These are phyloP conservation scores for Leishmania mexicana DNA, from an alignment of 208 protist species.

Conservation along the genomic window DNA sequence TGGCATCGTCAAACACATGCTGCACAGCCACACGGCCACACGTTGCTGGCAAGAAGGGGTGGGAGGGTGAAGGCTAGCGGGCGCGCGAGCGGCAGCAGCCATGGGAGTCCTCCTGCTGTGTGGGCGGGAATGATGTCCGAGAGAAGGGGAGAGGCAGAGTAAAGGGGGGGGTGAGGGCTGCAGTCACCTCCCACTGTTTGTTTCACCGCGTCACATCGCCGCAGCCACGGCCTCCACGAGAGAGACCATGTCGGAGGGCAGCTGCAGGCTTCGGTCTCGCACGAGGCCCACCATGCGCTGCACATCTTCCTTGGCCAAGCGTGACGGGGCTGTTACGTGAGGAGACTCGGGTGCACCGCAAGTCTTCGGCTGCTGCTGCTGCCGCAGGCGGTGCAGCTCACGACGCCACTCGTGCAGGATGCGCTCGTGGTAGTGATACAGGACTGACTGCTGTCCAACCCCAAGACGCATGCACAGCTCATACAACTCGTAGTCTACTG, in stretches of 20 bases:
- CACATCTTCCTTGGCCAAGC: constrained; percentile 44
- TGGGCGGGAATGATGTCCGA: background rate
- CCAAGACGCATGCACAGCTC: constrained; percentile 71
- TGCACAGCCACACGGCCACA: background rate
- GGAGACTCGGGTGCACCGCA: background rate
- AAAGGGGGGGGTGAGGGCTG: background rate
- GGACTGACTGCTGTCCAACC: constrained; percentile 40
- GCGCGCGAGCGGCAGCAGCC: background rate
- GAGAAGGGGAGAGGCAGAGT: constrained; percentile 4
- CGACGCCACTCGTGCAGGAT: constrained; percentile 71
- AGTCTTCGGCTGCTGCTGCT: constrained; percentile 5
- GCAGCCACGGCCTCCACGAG: constrained; percentile 63
- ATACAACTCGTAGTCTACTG: constrained; percentile 86
- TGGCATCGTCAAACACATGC: background rate
- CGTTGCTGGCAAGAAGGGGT: background rate
- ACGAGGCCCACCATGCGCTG: constrained; percentile 66
- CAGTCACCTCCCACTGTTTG: constrained; percentile 14
- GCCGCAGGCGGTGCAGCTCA: constrained; percentile 42
- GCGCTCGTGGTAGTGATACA: constrained; percentile 79
- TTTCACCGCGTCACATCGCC: constrained; percentile 3
- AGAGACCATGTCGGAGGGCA: constrained; percentile 61
- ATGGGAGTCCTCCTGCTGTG: background rate
- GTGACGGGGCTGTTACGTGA: background rate
- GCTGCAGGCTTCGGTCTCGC: constrained; percentile 71
- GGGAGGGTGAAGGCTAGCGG: background rate